These are phyloP conservation scores for Groenewaldozyma sp. DNA, from an alignment of 1,139 yeast genomes.

Conservation along the genomic window DNA sequence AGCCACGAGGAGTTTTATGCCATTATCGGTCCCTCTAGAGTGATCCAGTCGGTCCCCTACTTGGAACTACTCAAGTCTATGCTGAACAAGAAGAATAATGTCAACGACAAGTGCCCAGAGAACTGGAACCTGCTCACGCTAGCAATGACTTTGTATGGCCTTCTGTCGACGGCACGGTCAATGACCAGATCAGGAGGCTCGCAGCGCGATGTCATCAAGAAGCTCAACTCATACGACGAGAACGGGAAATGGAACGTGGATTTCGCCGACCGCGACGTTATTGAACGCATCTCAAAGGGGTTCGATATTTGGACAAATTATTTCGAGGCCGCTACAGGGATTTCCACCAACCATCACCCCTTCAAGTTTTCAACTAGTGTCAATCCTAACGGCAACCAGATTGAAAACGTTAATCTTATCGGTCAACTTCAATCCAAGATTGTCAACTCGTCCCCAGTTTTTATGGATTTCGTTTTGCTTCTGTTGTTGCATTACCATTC, in stretches of 20 bases:
- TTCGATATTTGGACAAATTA: slow-evolving; percentile 26
- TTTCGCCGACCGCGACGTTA: slow-evolving; percentile 19
- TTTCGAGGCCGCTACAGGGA: slow-evolving; percentile 21
- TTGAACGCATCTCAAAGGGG: slow-evolving; percentile 24
- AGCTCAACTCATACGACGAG: slow-evolving; percentile 10
- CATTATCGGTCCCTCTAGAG: slow-evolving; percentile 20
- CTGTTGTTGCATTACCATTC: slow-evolving; percentile 23
- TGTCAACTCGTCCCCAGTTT: slow-evolving; percentile 10
- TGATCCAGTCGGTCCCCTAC: slow-evolving; percentile 23
- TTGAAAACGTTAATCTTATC: slow-evolving; percentile 13
- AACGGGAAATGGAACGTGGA: slow-evolving; percentile 13
- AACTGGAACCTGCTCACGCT: slow-evolving; percentile 23
- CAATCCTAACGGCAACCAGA: not conserved
- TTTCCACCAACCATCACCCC: slow-evolving; percentile 13
- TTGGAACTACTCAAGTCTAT: slow-evolving; percentile 25
- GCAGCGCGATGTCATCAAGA: slow-evolving; percentile 10
- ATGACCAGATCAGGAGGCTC: slow-evolving; percentile 14
- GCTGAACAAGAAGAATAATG: slow-evolving; percentile 15
- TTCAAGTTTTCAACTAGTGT: slow-evolving; percentile 5
- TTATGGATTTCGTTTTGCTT: slow-evolving; percentile 19
- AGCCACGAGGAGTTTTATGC: slow-evolving; percentile 23
- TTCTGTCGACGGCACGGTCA: slow-evolving; percentile 23
- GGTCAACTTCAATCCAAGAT: slow-evolving; percentile 13
- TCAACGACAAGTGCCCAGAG: not conserved
- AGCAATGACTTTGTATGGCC: slow-evolving; percentile 22